Evolutionary conservation across 1,284 basidiomycete genomes (phyloP).

Genomic region (Takashimella koratensis): DNA sequence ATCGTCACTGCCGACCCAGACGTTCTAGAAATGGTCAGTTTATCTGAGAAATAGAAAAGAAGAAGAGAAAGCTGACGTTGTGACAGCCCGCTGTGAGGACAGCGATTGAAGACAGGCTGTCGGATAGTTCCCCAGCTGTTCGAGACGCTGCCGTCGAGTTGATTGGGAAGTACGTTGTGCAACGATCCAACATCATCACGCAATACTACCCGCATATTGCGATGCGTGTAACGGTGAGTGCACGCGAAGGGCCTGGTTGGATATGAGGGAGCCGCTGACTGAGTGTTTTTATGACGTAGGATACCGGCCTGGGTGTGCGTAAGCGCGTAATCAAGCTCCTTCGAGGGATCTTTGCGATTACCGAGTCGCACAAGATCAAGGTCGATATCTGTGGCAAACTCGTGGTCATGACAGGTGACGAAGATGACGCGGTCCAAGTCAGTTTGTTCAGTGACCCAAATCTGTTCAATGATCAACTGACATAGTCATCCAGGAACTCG

Average conservation of each 20-base stretch:
- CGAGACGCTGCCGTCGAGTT: slow-evolving; percentile 93
- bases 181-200: slow-evolving; percentile 73
- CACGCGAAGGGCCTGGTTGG: no score
- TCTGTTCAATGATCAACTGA: no score
- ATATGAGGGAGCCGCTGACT: slow-evolving; percentile 3
- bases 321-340: slow-evolving; percentile 93
- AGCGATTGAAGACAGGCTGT: slow-evolving; percentile 81
- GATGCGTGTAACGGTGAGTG: slow-evolving; percentile 75
- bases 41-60: background rate
- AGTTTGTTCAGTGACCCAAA: no score
- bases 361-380: slow-evolving; percentile 58
- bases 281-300: no score
- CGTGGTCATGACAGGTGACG: slow-evolving; percentile 76
- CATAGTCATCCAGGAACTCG: slow-evolving; percentile 60
- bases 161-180: slow-evolving; percentile 90
- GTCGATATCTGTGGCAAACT: slow-evolving; percentile 79
- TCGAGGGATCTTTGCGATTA: slow-evolving; percentile 70
- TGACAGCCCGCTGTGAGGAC: slow-evolving; percentile 66
- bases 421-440: slow-evolving; percentile 83
- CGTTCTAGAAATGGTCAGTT: slow-evolving; percentile 66
- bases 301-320: slow-evolving; percentile 85
- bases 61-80: no score
- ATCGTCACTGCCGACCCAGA: slow-evolving; percentile 80
- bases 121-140: slow-evolving; percentile 86
- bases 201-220: slow-evolving; percentile 83